A percentile compares a stretch with the other conserved stretches of the same genome.
Conservation (phyloP, 2,329 filamentous ascomycete genomes). For the Cyclaneusma minus region DNA sequence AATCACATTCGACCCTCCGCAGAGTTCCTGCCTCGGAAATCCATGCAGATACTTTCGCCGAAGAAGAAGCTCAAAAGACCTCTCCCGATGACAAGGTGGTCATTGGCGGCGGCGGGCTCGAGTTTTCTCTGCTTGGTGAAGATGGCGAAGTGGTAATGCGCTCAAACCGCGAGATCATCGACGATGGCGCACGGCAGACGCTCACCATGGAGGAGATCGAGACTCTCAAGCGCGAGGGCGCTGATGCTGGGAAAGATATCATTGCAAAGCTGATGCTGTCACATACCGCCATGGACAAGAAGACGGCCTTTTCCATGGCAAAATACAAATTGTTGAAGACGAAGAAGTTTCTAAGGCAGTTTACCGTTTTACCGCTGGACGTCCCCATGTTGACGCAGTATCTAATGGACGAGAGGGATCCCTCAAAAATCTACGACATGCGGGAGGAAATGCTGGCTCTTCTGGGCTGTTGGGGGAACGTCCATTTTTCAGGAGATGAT, state of each 20-base stretch:
- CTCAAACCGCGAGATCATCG: conserved; percentile 42
- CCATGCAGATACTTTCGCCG: conserved; percentile 58
- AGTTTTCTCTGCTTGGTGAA: conserved; percentile 30
- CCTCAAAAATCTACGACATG: conserved; percentile 69
- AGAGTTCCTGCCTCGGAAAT: conserved; percentile 70
- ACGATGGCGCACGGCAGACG: conserved; percentile 54
- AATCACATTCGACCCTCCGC: conserved; percentile 53
- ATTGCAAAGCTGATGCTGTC: conserved; percentile 87
- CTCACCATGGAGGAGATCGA: conserved; percentile 60
- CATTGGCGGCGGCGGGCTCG: conserved; percentile 24
- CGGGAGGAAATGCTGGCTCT: conserved; percentile 71
- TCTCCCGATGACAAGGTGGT: conserved; percentile 27
- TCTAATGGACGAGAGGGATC: conserved; percentile 66
- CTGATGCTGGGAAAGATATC: conserved; percentile 70
- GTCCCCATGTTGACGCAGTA: conserved; percentile 61
- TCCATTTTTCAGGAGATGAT: conserved; percentile 40
- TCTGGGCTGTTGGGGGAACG: conserved; percentile 78
- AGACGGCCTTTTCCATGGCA: conserved; percentile 82
- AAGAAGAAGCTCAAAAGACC: conserved; percentile 29
- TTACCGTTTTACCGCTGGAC: conserved; percentile 73
- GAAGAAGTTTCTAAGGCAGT: conserved; percentile 81
- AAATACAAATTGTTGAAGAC: conserved; percentile 94
- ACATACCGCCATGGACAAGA: conserved; percentile 81
- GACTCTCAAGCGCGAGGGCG: conserved; percentile 54
- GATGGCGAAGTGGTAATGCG: conserved; percentile 34